Evolutionary conservation across 352 stramenopile genomes (phyloP).

Genomic region (Globisporangium perplexum): DNA sequence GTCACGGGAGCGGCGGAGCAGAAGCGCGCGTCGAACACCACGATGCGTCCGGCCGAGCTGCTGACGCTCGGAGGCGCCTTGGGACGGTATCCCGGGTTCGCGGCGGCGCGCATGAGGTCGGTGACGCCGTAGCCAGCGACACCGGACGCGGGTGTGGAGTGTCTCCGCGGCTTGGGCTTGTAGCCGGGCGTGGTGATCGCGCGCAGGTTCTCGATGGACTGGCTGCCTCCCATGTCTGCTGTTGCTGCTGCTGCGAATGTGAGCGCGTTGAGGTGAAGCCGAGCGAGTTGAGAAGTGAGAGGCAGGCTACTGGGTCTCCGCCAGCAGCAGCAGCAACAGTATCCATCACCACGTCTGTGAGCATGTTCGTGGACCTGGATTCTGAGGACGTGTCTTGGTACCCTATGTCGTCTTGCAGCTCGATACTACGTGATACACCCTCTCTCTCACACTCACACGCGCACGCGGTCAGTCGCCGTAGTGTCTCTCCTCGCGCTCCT

Average conservation of each 20-base stretch:
- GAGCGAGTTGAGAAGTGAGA: too few relatives aligned
- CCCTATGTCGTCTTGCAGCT: not conserved
- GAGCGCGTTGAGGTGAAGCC: not conserved
- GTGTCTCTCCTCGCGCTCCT: not conserved
- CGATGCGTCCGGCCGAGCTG: not conserved
- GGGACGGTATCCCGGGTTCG: not conserved
- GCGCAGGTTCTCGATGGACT: constrained; percentile 2
- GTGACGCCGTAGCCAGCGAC: not conserved
- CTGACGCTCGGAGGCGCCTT: not conserved
- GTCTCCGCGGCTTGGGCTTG: not conserved
- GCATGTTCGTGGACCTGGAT: too few relatives aligned
- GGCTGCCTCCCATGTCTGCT: not conserved
- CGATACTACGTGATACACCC: too few relatives aligned
- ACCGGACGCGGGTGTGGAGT: not conserved
- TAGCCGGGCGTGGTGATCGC: constrained; percentile 1
- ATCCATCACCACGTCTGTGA: too few relatives aligned
- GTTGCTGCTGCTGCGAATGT: too few relatives aligned
- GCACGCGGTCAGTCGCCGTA: not conserved
- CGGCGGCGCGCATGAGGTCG: constrained; percentile 1
- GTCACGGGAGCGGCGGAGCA: constrained; percentile 13
- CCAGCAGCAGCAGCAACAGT: too few relatives aligned
- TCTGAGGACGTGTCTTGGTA: too few relatives aligned
- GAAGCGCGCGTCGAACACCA: constrained; percentile 8
- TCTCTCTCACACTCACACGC: too few relatives aligned
- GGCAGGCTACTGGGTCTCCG: too few relatives aligned